phyloP scores from a whole-genome alignment of 768 basidiomycete species.

The Macrolepiota fuliginosa region DNA sequence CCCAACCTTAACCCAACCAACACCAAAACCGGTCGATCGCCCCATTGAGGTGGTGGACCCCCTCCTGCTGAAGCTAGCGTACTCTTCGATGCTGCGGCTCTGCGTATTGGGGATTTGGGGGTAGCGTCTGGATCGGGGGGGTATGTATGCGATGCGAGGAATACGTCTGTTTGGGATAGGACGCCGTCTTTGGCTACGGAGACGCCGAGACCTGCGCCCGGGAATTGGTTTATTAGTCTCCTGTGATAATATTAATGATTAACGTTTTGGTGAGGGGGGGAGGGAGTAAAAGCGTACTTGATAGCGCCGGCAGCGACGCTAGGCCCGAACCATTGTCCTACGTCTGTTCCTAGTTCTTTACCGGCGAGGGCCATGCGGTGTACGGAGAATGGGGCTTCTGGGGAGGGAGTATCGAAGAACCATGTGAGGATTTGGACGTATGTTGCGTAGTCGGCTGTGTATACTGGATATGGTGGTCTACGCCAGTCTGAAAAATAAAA shows the following conservation, averaged over 20 bases:
- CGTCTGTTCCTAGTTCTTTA: constrained; percentile 91
- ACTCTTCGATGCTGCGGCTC: background rate
- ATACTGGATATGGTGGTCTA: constrained; percentile 58
- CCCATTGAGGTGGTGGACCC: constrained; percentile 51
- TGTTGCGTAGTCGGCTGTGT: constrained; percentile 68
- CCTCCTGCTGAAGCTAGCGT: no score
- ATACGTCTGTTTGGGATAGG: constrained; percentile 85
- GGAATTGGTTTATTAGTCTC: constrained; percentile 73
- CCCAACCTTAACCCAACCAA: constrained; percentile 86
- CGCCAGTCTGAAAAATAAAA: constrained; percentile 70
- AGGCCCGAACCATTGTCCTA: constrained; percentile 98
- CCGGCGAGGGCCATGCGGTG: constrained; percentile 96
- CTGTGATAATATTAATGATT: constrained; percentile 31
- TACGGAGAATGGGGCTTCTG: constrained; percentile 87
- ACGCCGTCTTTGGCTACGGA: constrained; percentile 80
- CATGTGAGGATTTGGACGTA: constrained; percentile 92
- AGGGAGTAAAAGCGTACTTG: constrained; percentile 48
- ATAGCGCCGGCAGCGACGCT: constrained; percentile 97
- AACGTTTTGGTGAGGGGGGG: background rate
- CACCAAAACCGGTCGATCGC: constrained; percentile 79
- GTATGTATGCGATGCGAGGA: constrained; percentile 61
- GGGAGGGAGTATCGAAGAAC: constrained; percentile 90
- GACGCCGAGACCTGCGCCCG: constrained; percentile 78
- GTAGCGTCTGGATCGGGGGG: constrained; percentile 25
- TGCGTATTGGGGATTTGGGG: constrained; percentile 18